Percentiles rank a stretch among this genome's conserved stretches.
Evolutionary conservation across 345 rosid genomes (phyloP).

Genomic region (Streptanthus diversifolius): DNA sequence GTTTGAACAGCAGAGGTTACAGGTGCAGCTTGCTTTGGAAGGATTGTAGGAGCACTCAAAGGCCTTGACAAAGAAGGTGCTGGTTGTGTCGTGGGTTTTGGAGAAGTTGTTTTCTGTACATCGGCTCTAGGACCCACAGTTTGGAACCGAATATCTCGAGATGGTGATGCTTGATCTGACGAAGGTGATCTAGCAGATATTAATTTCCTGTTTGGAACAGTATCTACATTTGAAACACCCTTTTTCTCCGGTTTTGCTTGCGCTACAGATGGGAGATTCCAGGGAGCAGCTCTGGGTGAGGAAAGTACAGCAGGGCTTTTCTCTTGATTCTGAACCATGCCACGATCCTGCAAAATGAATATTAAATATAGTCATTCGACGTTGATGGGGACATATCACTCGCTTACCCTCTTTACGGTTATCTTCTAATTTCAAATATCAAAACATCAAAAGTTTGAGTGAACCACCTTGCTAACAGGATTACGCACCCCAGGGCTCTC

Average conservation of each 20-base stretch:
- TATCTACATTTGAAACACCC: slow-evolving; percentile 36
- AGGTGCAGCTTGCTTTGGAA: slow-evolving; percentile 52
- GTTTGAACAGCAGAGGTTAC: slow-evolving; percentile 56
- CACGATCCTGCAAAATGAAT: slow-evolving; percentile 10
- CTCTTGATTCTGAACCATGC: slow-evolving; percentile 50
- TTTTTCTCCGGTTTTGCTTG: slow-evolving; percentile 49
- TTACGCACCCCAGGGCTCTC: slow-evolving; percentile 38
- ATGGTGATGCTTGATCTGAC: slow-evolving; percentile 42
- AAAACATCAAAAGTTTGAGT: slow-evolving; percentile 19
- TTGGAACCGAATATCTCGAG: slow-evolving; percentile 37
- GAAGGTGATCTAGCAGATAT: slow-evolving; percentile 38
- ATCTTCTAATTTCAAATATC: slow-evolving; percentile 32
- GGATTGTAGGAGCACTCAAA: slow-evolving; percentile 67
- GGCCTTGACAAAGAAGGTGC: slow-evolving; percentile 67
- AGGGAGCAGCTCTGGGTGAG: slow-evolving; percentile 47
- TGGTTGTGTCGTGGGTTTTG: slow-evolving; percentile 41
- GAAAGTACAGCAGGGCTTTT: slow-evolving; percentile 42
- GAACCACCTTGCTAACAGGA: slow-evolving; percentile 46
- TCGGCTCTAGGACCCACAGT: slow-evolving; percentile 42
- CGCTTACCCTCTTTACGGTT: neutral
- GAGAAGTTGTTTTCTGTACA: slow-evolving; percentile 38
- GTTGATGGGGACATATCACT: neutral
- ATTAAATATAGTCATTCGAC: neutral
- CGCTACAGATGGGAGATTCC: slow-evolving; percentile 31
- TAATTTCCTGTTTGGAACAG: slow-evolving; percentile 37